Base-by-base conservation (phyloP, 2,329 filamentous ascomycete genomes). In the Pleomassaria siparia region DNA sequence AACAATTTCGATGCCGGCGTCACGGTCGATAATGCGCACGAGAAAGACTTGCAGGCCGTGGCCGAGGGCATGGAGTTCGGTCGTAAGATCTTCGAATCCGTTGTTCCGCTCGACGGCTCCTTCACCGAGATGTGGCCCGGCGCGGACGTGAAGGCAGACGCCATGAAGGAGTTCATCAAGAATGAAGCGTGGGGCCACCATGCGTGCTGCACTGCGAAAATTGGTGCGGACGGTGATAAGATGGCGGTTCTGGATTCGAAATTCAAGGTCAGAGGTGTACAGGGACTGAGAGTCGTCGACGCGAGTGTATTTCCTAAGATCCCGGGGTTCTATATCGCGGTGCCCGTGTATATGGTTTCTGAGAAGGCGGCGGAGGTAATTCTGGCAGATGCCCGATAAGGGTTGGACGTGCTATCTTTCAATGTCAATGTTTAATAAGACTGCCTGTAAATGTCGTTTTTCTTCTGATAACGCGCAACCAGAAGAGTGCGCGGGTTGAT, bases 261-360 rank as follows among this genome's bases (percentile, higher is more conserved):
- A 41, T 84, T 86, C 61, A 72, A 75, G 11, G 83, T 87, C 1
- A 71, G 78, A 8, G 81, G 81, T 0, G 76, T 82, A 0, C 64
- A 73, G 0, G 77, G 78, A 0, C 61, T 87, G 41, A 71, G 83
- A 22, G 83, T 86, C 2, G 83, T 86, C 0, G 83, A 86, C 68
- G 83, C 81, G 0, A 79, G 75, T 20, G 74, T 80, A 1, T 86
- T 80, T 48, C 80, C 81, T 1, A 72, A 72, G 44, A 81, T 80
- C 44, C 78, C 79, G 4, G 80, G 80, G 50, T 76, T 71, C 44
- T 81, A 78, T 56, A 72, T 76, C 21, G 72, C 74, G 7, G 62
- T 77, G 1, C 73, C 78, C 0, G 76, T 75, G 1, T 80, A 80
- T 51, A 51, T 51, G 44, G 20, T 47, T 18, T 15, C 28, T 9